These are phyloP conservation scores for Metschnikowia aberdeeniae DNA, from an alignment of 805 yeast species.

Conservation along the genomic window DNA sequence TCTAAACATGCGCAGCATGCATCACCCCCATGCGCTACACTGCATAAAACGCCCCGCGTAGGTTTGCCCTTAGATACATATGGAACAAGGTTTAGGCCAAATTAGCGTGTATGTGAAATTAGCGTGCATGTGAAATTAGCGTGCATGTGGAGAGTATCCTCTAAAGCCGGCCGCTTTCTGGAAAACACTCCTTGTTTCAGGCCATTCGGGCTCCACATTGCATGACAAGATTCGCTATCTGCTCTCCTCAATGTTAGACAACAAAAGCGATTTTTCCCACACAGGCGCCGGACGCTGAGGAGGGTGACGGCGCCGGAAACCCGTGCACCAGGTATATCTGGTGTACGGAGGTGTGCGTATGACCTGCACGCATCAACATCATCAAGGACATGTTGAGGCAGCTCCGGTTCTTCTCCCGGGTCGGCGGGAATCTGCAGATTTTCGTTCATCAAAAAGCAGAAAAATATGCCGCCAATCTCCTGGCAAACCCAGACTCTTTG, in stretches of 20 bases:
- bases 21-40: no score
- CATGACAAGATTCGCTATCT: neutral
- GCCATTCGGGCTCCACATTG: no score
- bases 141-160: no score
- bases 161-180: no score
- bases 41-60: no score
- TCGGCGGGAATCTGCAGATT: constrained; percentile 12
- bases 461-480: constrained; percentile 19
- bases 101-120: no score
- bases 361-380: neutral
- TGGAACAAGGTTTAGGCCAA: no score
- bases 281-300: neutral
- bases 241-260: neutral
- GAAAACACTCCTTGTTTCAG: no score
- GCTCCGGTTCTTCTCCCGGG: constrained; percentile 3
- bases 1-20: no score
- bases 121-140: no score
- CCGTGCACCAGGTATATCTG: neutral
- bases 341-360: neutral
- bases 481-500: constrained; percentile 19
- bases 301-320: neutral
- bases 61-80: no score
- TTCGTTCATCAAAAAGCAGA: constrained; percentile 14
- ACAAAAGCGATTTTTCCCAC: neutral
- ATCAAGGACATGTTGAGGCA: neutral